Conservation (phyloP, 768 basidiomycete genomes). For the Boletales sp. region DNA sequence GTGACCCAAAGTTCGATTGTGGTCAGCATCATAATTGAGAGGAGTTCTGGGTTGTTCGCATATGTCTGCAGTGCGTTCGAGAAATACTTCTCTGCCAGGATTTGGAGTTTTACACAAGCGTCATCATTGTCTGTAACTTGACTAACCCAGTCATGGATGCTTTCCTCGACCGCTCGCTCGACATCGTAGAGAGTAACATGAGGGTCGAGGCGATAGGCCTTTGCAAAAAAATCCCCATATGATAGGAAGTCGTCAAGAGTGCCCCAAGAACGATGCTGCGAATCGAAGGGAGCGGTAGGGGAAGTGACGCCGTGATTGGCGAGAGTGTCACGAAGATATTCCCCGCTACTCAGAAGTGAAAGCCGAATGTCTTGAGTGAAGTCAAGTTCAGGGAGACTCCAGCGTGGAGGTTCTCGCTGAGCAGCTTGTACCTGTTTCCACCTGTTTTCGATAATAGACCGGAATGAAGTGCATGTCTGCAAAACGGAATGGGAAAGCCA, state of each 20-base stretch:
- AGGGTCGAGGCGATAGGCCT: conserved; percentile 6
- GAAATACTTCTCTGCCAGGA: conserved; percentile 17
- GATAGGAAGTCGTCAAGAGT: background rate
- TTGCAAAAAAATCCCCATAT: conserved; percentile 4
- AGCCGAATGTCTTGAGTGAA: background rate
- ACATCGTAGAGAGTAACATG: conserved; percentile 29
- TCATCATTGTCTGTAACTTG: background rate
- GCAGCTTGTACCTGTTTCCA: background rate
- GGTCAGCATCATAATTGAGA: no score
- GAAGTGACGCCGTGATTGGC: background rate
- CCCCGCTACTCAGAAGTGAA: background rate
- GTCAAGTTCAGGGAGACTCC: background rate
- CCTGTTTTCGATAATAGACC: background rate
- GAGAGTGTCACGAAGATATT: background rate
- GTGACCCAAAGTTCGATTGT: no score
- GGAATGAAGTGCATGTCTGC: background rate
- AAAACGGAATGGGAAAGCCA: background rate
- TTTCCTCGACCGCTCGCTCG: conserved; percentile 17
- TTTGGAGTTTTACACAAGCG: background rate
- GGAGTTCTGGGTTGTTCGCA: no score
- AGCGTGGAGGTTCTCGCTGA: background rate
- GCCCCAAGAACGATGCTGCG: conserved; percentile 1
- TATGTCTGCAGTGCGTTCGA: conserved; percentile 13
- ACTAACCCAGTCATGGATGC: conserved; percentile 32
- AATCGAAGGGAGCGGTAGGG: background rate